phyloP scores from a whole-genome alignment of 2,329 filamentous ascomycete species.

The Curvularia lunata region DNA sequence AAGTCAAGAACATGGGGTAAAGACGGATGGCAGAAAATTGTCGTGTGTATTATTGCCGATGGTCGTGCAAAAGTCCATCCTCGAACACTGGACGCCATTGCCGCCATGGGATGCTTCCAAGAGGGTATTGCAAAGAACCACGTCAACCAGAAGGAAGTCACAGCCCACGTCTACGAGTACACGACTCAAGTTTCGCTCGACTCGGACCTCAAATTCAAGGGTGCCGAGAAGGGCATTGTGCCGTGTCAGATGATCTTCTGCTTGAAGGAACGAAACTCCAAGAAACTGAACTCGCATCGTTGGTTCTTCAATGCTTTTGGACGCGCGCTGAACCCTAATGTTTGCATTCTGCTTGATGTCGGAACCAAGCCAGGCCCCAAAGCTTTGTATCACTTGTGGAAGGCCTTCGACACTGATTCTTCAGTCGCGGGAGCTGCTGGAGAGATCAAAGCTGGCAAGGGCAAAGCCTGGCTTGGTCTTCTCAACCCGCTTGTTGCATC shows the following conservation, averaged over 20 bases:
- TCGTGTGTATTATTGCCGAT: conserved; percentile 95
- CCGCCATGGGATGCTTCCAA: conserved; percentile 97
- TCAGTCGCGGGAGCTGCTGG: conserved; percentile 96
- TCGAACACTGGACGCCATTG: conserved; percentile 88
- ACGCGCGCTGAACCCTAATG: conserved; percentile 87
- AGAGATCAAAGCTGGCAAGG: conserved; percentile 97
- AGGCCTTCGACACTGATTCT: conserved; percentile 96
- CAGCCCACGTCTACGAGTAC: conserved; percentile 98
- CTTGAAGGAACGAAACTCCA: conserved; percentile 94
- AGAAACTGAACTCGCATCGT: conserved; percentile 97
- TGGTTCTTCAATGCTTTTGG: conserved; percentile 99
- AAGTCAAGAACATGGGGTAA: conserved; percentile 97
- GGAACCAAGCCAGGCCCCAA: conserved; percentile 89
- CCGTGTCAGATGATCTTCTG: conserved; percentile 99
- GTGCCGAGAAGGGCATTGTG: conserved; percentile 97
- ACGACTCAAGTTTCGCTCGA: conserved; percentile 97
- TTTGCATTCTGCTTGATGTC: conserved; percentile 95
- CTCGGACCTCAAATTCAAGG: conserved; percentile 96
- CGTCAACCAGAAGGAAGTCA: conserved; percentile 94
- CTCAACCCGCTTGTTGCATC: conserved; percentile 94
- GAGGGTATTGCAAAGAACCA: conserved; percentile 98
- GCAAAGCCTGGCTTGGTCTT: conserved; percentile 79
- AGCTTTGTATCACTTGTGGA: conserved; percentile 98
- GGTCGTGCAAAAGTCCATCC: conserved; percentile 93
- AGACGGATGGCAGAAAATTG: conserved; percentile 98